A percentile compares a stretch with the other conserved stretches of the same genome.
Conservation (phyloP, 345 rosid species). For the Linum lewisii region DNA sequence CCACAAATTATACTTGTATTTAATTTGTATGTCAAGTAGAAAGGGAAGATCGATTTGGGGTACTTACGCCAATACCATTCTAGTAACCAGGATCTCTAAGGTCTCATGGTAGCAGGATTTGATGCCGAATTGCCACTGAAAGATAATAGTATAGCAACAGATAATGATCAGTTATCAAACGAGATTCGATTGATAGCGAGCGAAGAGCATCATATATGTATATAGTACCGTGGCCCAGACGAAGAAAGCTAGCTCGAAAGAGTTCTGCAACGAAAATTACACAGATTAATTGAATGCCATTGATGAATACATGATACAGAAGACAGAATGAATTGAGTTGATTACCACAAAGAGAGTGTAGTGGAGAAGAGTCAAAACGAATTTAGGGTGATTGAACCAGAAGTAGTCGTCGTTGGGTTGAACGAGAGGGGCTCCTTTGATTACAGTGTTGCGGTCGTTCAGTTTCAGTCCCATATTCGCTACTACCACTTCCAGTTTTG, state of each 20-base stretch:
- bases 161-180: too few relatives aligned
- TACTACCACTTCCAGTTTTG: constrained; percentile 47
- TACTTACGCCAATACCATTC: not conserved
- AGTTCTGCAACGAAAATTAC: not conserved
- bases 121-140: not conserved
- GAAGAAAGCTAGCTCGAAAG: constrained; percentile 7
- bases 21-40: too few relatives aligned
- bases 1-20: too few relatives aligned
- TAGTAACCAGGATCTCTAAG: not conserved
- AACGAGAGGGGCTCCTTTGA: constrained; percentile 38
- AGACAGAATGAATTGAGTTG: too few relatives aligned
- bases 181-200: too few relatives aligned
- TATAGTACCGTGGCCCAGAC: constrained; percentile 2
- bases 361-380: constrained; percentile 36
- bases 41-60: not conserved
- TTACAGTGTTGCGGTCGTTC: constrained; percentile 24
- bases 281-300: not conserved
- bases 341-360: constrained; percentile 41
- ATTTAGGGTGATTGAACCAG: constrained; percentile 41
- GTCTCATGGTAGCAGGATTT: not conserved
- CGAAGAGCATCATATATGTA: too few relatives aligned
- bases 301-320: not conserved
- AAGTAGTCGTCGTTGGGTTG: constrained; percentile 46
- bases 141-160: too few relatives aligned
- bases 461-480: constrained; percentile 41